Conservation (phyloP, 371 early-diverging fungal species). For the Zychaea mexicana region DNA sequence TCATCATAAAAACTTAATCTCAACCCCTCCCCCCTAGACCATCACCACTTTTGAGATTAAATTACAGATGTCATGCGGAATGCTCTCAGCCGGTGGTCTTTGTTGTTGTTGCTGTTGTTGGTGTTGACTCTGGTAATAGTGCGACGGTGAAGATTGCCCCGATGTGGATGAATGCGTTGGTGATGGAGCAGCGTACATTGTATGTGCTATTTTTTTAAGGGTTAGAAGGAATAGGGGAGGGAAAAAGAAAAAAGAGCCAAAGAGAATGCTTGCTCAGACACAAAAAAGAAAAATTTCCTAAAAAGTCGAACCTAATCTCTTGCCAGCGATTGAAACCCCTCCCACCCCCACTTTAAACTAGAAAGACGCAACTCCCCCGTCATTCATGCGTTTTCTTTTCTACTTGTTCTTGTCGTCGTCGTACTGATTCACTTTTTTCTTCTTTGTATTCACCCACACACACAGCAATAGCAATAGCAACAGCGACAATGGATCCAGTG, state of each 20-base stretch:
- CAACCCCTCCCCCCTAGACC: no score
- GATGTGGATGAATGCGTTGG: neutral
- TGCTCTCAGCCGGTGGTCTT: neutral
- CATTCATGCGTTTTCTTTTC: neutral
- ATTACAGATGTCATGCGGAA: slow-evolving; percentile 7
- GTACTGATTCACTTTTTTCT: neutral
- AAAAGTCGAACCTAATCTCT: no score
- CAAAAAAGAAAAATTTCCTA: no score
- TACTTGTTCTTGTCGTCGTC: neutral
- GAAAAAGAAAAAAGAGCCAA: neutral
- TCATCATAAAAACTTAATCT: neutral
- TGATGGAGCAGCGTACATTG: neutral
- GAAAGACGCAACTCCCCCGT: neutral
- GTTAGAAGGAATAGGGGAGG: neutral
- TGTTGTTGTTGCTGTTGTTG: neutral
- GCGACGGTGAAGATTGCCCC: neutral
- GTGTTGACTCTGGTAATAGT: no score
- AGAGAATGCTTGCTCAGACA: no score
- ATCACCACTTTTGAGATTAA: neutral
- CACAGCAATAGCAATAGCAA: no score
- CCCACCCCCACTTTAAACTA: neutral
- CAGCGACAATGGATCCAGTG: slow-evolving; percentile 7
- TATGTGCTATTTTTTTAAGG: neutral
- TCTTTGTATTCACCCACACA: no score
- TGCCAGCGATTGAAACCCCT: neutral